Evolutionary conservation across 73 alveolate species (phyloP).

Genomic region (Symbiodinium natans): DNA sequence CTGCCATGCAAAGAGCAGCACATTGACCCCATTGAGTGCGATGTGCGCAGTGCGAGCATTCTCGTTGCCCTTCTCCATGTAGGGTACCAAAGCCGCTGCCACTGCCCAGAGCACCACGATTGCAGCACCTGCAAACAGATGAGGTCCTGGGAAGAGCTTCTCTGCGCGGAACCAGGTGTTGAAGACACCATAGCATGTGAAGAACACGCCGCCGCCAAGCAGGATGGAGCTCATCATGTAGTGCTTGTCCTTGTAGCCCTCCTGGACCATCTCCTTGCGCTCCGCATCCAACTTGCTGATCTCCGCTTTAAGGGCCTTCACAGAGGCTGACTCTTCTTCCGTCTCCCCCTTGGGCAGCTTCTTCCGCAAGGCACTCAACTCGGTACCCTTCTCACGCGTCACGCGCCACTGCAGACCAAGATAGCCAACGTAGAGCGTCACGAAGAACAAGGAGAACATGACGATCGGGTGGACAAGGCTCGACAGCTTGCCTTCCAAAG

Average conservation of each 20-base stretch:
- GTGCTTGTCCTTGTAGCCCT: constrained; percentile 78
- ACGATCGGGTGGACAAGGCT: constrained; percentile 53
- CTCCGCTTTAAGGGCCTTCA: constrained; percentile 18
- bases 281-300: constrained; percentile 73
- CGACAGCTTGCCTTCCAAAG: constrained; percentile 53
- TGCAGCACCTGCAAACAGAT: constrained; percentile 66
- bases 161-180: constrained; percentile 88
- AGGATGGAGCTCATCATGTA: constrained; percentile 57
- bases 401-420: constrained; percentile 78
- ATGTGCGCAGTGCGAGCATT: constrained; percentile 56
- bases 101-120: constrained; percentile 77
- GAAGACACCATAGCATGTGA: constrained; percentile 71
- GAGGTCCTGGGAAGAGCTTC: constrained; percentile 77
- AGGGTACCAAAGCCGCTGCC: constrained; percentile 71
- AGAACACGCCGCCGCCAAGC: constrained; percentile 78
- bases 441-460: constrained; percentile 46
- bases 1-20: constrained; percentile 81
- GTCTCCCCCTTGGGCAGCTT: constrained; percentile 79
- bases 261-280: constrained; percentile 48
- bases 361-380: constrained; percentile 20
- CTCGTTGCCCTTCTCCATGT: constrained; percentile 76
- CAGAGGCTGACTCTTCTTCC: constrained; percentile 29
- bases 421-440: constrained; percentile 52
- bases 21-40: constrained; percentile 45
- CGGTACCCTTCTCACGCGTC: constrained; percentile 48